These are phyloP conservation scores for Trifolium repens DNA, from an alignment of 306 rosid genomes.

Conservation along the genomic window DNA sequence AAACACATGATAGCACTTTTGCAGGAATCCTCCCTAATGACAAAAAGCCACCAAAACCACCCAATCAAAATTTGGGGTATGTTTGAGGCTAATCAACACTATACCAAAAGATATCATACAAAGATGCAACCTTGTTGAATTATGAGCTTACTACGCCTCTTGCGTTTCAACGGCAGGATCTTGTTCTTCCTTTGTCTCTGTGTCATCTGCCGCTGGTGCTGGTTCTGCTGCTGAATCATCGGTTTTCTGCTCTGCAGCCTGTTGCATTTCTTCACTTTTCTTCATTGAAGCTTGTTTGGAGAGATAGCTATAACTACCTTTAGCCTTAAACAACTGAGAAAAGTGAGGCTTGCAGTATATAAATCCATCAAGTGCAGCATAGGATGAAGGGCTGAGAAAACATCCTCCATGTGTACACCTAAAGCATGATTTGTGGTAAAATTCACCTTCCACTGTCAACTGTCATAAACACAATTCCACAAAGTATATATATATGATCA, in stretches of 20 bases:
- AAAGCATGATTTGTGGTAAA: constrained; percentile 75
- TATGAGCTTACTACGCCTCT: constrained; percentile 24
- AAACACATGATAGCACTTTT: constrained; percentile 1
- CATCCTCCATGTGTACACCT: constrained; percentile 80
- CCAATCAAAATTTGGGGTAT: neutral
- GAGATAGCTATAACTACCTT: constrained; percentile 72
- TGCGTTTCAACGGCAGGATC: neutral
- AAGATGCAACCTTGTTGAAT: constrained; percentile 14
- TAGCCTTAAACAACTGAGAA: constrained; percentile 80
- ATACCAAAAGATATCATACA: neutral
- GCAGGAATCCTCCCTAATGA: constrained; percentile 5
- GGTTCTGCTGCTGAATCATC: constrained; percentile 7
- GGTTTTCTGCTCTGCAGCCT: constrained; percentile 15
- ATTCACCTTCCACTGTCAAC: constrained; percentile 74
- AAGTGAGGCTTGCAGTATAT: constrained; percentile 84
- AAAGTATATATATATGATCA: neutral
- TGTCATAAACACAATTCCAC: constrained; percentile 31
- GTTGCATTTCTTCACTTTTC: constrained; percentile 41
- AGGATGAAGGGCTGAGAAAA: constrained; percentile 61
- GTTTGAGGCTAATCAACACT: neutral
- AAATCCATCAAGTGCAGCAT: constrained; percentile 76
- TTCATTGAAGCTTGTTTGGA: constrained; percentile 61
- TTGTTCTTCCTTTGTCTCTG: constrained; percentile 38
- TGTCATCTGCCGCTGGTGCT: constrained; percentile 13
- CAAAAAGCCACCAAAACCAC: neutral